These are phyloP conservation scores for Singerocomus inundabilis DNA, from an alignment of 1,284 basidiomycete genomes.

Conservation along the genomic window DNA sequence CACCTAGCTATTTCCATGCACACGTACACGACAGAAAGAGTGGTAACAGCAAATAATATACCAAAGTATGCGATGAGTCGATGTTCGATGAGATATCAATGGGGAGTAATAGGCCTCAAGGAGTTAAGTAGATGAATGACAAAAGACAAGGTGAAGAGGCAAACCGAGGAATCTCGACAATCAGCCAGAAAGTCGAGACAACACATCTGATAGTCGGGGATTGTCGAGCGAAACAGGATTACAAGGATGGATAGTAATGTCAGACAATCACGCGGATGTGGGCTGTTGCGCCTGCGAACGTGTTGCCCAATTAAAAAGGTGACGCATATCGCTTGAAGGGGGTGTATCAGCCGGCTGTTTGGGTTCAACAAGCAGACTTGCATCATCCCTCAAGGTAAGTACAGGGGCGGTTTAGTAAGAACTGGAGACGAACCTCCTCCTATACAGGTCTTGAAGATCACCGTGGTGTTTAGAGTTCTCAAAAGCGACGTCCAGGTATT, in stretches of 20 bases:
- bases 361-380: conserved; percentile 75
- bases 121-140: conserved; percentile 27
- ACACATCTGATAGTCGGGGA: conserved; percentile 26
- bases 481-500: conserved; percentile 70
- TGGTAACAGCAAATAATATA: conserved; percentile 31
- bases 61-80: conserved; percentile 32
- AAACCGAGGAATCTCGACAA: conserved; percentile 17
- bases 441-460: conserved; percentile 78
- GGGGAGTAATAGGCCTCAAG: conserved; percentile 20
- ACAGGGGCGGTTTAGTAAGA: neutral
- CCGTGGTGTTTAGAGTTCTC: conserved; percentile 70
- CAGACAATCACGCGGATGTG: conserved; percentile 30
- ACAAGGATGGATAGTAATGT: conserved; percentile 20
- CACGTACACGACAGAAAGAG: conserved; percentile 28
- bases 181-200: conserved; percentile 20
- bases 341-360: conserved; percentile 70
- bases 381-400: conserved; percentile 3
- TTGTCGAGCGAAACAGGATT: conserved; percentile 19
- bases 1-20: conserved; percentile 22
- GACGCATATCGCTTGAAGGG: conserved; percentile 65
- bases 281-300: conserved; percentile 44
- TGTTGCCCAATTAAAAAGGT: conserved; percentile 74
- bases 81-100: conserved; percentile 30
- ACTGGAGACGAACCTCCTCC: conserved; percentile 60
- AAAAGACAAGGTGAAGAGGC: conserved; percentile 8